phyloP scores from a whole-genome alignment of 2,329 filamentous ascomycete genomes.

The Arthrobotrys sinensis region DNA sequence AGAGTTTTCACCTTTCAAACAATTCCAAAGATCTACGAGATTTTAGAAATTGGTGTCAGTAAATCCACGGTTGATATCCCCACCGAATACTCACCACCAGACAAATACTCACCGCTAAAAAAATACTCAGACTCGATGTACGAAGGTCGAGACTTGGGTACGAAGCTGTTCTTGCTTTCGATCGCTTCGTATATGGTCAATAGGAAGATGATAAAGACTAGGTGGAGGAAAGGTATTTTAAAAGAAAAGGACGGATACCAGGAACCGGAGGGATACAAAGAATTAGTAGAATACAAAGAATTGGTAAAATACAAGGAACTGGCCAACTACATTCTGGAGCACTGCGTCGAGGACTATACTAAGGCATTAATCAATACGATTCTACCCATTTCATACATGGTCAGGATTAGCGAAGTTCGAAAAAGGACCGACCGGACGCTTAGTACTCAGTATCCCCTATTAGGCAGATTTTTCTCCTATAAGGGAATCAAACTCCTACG shows the following conservation, averaged over 20 bases:
- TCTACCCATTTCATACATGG: slow-evolving; percentile 3
- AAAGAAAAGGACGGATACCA: neutral
- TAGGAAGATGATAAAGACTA: too few species aligned
- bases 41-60: too few species aligned
- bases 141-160: slow-evolving; percentile 2
- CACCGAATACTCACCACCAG: neutral
- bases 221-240: too few species aligned
- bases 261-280: neutral
- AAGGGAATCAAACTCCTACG: neutral
- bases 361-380: slow-evolving; percentile 25
- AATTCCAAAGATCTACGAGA: too few species aligned
- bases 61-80: too few species aligned
- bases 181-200: neutral
- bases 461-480: neutral
- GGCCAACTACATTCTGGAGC: neutral
- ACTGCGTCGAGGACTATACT: slow-evolving; percentile 3
- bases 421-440: neutral
- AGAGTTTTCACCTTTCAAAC: too few species aligned
- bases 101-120: slow-evolving; percentile 6
- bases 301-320: too few species aligned
- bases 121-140: slow-evolving; percentile 19
- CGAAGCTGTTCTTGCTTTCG: slow-evolving; percentile 8
- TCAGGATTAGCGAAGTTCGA: too few species aligned
- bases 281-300: too few species aligned
- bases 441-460: neutral